Evolutionary conservation across 1,284 basidiomycete genomes (phyloP), one percentile per base, ranked within the genome.

Genomic region (Irpex rosettiformis): DNA sequence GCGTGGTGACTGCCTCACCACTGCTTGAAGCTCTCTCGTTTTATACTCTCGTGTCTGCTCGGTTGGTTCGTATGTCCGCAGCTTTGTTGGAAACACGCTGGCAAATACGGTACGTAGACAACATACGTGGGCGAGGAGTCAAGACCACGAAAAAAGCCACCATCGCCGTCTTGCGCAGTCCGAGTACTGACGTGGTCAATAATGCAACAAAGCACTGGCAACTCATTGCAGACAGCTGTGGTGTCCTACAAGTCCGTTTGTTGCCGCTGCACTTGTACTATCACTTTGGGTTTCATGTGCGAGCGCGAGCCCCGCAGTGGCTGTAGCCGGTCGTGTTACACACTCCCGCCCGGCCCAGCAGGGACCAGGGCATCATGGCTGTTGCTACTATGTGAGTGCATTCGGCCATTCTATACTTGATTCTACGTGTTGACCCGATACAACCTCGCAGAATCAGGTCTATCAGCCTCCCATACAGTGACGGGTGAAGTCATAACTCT

Each of bases 1-100:
- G 47, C 48, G 49, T 51, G 25, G 25, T 45, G 48, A 56, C 55
- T 29, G 54, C 55, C 54, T 56, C 49, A n/a, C 37, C 52, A 10
- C 28, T 30, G 7, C 18, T 27, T 30, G 7, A 25, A 45, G 4
- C 56, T 11, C 10, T 33, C 4, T 4, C 33, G 22, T 57, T 57
- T 52, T 52, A 57, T 57, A 33, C 29, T 28, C 30, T 28, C 27
- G 25, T 33, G n/a, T 22, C 18, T 30, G 48, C 21, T 3, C 43
- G 21, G n/a, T 2, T 45, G 21, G 8, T 45, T 8, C 8, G 18
- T n/a, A 18, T 18, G 21, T 8, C 10, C 8, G 8, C 13, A 18
- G 43, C 43, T 11, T n/a, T n/a, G 43, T 22, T n/a, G 16, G 13
- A 22, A n/a, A 7, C 16, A 22, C n/a, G 6, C 8, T 8, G 7